Conservation (phyloP, 768 basidiomycete genomes). For the Tulasnella calospora region DNA sequence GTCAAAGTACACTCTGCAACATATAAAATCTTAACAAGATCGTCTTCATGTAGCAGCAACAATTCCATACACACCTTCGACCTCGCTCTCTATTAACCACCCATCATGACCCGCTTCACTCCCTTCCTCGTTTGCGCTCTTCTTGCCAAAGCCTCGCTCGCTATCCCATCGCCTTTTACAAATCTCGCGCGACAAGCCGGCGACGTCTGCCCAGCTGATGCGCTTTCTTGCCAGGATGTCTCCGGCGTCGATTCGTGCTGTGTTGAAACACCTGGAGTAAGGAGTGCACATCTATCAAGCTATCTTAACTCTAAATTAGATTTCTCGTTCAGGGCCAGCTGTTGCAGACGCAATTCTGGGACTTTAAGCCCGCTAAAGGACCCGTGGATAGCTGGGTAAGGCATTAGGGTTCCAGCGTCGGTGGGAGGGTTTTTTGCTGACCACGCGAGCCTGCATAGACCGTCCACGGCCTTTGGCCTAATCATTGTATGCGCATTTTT, state of each 20-base stretch:
- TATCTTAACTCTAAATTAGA: neutral
- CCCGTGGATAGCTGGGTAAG: conserved; percentile 60
- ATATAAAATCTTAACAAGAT: neutral
- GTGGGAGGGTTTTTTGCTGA: neutral
- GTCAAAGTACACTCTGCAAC: neutral
- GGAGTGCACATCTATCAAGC: conserved; percentile 31
- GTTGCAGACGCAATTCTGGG: conserved; percentile 69
- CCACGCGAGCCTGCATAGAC: conserved; percentile 24
- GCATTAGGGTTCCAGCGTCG: conserved; percentile 26
- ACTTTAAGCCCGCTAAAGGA: conserved; percentile 57
- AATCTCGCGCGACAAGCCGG: neutral
- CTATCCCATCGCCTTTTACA: neutral
- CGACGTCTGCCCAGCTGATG: neutral
- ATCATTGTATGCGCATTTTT: neutral
- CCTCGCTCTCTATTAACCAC: neutral
- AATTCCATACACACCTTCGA: neutral
- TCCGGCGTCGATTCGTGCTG: conserved; percentile 47
- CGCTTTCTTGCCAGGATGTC: neutral
- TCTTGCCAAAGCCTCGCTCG: neutral
- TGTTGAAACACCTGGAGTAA: conserved; percentile 60
- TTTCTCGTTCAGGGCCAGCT: conserved; percentile 49
- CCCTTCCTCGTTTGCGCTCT: neutral
- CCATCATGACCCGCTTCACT: neutral
- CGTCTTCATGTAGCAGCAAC: neutral
- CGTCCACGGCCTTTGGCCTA: conserved; percentile 48